phyloP scores from a whole-genome alignment of 495 filamentous ascomycete genomes.

The Penicillium pulvis region DNA sequence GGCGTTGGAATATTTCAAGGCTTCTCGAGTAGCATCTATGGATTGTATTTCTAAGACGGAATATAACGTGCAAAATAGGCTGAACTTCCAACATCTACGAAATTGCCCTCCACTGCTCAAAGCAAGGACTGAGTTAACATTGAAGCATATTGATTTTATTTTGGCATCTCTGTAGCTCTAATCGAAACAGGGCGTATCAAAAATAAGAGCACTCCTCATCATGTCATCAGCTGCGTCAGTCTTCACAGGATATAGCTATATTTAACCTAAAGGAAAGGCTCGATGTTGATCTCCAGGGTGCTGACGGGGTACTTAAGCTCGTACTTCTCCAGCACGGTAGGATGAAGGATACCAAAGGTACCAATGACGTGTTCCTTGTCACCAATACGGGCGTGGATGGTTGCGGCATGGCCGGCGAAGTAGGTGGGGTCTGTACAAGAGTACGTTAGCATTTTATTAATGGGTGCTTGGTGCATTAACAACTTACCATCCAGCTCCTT shows the following conservation, averaged over 20 bases:
- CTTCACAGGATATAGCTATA: conserved; percentile 6
- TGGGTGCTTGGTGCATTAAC: too few species aligned
- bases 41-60: too few species aligned
- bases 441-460: conserved; percentile 12
- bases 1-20: too few species aligned
- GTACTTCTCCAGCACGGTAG: conserved; percentile 88
- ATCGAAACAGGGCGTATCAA: conserved; percentile 17
- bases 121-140: background rate
- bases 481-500: conserved; percentile 77
- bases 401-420: conserved; percentile 86
- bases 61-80: too few species aligned
- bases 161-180: conserved; percentile 23
- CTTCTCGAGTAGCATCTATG: too few species aligned
- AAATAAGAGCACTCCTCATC: conserved; percentile 24
- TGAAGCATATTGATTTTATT: conserved; percentile 21
- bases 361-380: conserved; percentile 76
- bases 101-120: too few species aligned
- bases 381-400: conserved; percentile 70
- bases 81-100: too few species aligned
- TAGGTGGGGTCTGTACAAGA: conserved; percentile 71
- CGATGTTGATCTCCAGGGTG: conserved; percentile 93
- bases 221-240: conserved; percentile 28
- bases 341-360: conserved; percentile 90
- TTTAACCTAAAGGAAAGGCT: conserved; percentile 75
- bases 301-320: conserved; percentile 93